These are phyloP conservation scores for Mycena galericulata DNA, from an alignment of 768 basidiomycete species.

Conservation along the genomic window DNA sequence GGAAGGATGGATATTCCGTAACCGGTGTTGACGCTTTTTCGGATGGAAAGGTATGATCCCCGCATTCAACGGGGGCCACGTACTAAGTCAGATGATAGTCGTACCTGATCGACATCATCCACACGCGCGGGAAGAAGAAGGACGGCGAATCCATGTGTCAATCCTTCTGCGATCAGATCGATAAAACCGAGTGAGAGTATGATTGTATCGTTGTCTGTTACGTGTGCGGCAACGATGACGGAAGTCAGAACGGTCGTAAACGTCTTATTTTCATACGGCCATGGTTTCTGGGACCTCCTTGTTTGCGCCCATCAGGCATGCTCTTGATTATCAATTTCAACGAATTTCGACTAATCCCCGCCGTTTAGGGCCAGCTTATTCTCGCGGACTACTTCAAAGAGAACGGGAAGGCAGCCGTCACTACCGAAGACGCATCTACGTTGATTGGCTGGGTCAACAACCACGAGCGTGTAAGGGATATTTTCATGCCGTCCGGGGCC, in stretches of 20 bases:
- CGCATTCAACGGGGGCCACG: neutral
- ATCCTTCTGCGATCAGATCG: neutral
- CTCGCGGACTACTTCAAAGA: slow-evolving; percentile 31
- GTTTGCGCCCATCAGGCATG: neutral
- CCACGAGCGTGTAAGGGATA: slow-evolving; percentile 23
- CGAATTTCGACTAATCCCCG: neutral
- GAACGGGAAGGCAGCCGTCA: neutral
- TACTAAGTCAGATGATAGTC: neutral
- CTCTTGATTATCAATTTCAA: neutral
- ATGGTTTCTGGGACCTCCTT: neutral
- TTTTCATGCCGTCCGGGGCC: slow-evolving; percentile 7
- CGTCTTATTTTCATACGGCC: neutral
- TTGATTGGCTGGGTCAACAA: slow-evolving; percentile 31
- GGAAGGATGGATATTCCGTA: neutral
- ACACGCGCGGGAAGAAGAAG: neutral
- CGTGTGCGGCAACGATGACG: neutral
- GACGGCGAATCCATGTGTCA: neutral
- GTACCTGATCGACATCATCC: neutral
- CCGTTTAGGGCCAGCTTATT: slow-evolving; percentile 14
- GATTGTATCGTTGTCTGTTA: neutral
- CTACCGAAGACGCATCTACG: slow-evolving; percentile 22
- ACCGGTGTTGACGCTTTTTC: neutral
- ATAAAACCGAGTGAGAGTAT: neutral
- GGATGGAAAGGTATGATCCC: neutral
- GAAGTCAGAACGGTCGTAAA: neutral